Conservation (phyloP, 495 filamentous ascomycete species). For the Penicillium herquei region DNA sequence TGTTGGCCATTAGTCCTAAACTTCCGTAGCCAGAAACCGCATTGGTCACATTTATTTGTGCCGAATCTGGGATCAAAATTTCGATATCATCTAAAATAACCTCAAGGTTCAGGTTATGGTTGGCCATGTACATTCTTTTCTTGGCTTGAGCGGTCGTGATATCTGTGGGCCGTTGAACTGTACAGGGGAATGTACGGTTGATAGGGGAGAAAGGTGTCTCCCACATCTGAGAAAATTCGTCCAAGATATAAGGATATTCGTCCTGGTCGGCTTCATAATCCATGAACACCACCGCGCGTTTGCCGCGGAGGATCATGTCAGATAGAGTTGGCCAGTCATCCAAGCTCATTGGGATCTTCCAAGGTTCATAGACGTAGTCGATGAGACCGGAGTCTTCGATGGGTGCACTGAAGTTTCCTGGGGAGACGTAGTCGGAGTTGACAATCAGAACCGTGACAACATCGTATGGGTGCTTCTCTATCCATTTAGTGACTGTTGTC, state of each 20-base stretch:
- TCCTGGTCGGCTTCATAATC: slow-evolving; percentile 86
- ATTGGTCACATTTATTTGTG: slow-evolving; percentile 67
- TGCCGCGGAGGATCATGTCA: slow-evolving; percentile 68
- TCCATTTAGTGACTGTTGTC: slow-evolving; percentile 66
- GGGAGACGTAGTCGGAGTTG: slow-evolving; percentile 69
- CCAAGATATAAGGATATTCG: slow-evolving; percentile 64
- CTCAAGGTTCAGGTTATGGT: slow-evolving; percentile 85
- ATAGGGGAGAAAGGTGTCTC: slow-evolving; percentile 67
- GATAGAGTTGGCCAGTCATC: slow-evolving; percentile 83
- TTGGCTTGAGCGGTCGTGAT: slow-evolving; percentile 49
- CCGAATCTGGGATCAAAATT: slow-evolving; percentile 72
- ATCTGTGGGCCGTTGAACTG: slow-evolving; percentile 57
- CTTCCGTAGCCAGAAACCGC: slow-evolving; percentile 61
- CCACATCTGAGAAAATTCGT: slow-evolving; percentile 66
- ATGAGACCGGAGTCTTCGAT: slow-evolving; percentile 68
- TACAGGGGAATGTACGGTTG: slow-evolving; percentile 58
- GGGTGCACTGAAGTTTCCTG: slow-evolving; percentile 59
- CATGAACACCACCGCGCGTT: slow-evolving; percentile 64
- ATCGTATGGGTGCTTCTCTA: slow-evolving; percentile 76
- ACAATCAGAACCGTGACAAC: slow-evolving; percentile 85
- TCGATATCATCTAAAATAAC: slow-evolving; percentile 57
- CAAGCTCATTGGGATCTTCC: slow-evolving; percentile 64
- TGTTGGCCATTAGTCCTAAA: slow-evolving; percentile 64
- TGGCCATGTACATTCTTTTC: slow-evolving; percentile 79
- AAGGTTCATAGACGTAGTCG: slow-evolving; percentile 68